Evolutionary conservation across 2,329 filamentous ascomycete genomes (phyloP), one percentile per base, ranked within the genome.

Genomic region (Lecanicillium sp.): DNA sequence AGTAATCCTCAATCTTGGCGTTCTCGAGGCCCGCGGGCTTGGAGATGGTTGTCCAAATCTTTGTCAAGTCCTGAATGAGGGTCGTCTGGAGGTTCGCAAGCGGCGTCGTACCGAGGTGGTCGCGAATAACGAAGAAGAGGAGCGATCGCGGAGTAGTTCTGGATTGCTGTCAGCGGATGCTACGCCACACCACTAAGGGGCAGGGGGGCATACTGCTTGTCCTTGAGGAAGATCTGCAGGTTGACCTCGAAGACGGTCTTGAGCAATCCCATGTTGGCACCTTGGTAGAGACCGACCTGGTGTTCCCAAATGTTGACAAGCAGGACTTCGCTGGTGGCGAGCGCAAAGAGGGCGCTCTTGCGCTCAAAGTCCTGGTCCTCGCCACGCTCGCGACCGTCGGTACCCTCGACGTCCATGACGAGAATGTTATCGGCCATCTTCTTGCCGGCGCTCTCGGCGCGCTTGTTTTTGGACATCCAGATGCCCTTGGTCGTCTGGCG

Each of bases 241-340:
- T 98, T 98, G 67, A 98, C 93, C 71, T 98, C 93, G 59, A 98
- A 98, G 4, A 98, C 93, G 0, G 94, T 98, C 78, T 98, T 98
- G 60, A 98, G 74, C 60, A 98, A 70, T 8, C 93, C 93, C 93
- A 98, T 98, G 67, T 98, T 98, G 59, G 93, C 93, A 49, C 93
- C 93, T 70, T 98, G 91, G 65, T 98, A 98, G 66, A 98, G 68
- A 40, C 93, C 93, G 53, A 98, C 93, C 69, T 98, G 93, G 67
- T 96, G 91, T 69, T 98, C 93, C 93, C 93, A 98, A 56, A 98
- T 95, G 65, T 98, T 98, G 67, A 98, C 86, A 62, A 98, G 94
- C 58, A 98, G 77, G 44, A 98, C 91, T 72, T 98, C 93, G 65
- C 91, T 97, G 15, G 93, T 98, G 42, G 93, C 93, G 60, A 98